These are phyloP conservation scores for Neurospora sp. DNA, from an alignment of 495 filamentous ascomycete genomes.

Conservation along the genomic window DNA sequence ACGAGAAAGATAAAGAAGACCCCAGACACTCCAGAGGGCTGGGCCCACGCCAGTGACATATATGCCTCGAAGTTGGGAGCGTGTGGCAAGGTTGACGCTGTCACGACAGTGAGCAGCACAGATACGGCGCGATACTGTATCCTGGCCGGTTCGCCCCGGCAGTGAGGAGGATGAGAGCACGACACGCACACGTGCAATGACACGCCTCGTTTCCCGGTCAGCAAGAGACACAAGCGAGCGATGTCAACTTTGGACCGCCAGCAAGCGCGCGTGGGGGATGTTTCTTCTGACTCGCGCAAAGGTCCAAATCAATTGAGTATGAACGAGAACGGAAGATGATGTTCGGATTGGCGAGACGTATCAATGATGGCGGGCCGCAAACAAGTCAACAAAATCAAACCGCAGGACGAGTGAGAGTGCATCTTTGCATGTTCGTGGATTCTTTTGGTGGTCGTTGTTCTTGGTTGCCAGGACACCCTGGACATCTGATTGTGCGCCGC, in stretches of 20 bases:
- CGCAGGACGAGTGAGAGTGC: not conserved
- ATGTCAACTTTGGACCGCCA: not conserved
- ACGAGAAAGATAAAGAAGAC: not conserved
- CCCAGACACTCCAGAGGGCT: conserved; percentile 3
- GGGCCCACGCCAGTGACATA: conserved; percentile 21
- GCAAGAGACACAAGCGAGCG: not conserved
- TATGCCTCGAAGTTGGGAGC: conserved; percentile 12
- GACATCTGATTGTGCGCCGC: not conserved
- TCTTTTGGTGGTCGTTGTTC: not conserved
- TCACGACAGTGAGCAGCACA: conserved; percentile 8
- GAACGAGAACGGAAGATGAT: not conserved
- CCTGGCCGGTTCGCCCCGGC: conserved; percentile 1
- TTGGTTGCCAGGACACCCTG: not conserved
- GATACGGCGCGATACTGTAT: not conserved
- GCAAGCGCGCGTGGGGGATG: not conserved
- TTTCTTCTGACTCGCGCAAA: not conserved
- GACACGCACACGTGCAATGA: not conserved
- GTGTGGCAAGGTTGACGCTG: conserved; percentile 22
- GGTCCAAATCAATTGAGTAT: not conserved
- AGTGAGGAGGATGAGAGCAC: not conserved
- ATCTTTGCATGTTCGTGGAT: not conserved
- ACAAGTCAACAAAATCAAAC: not conserved
- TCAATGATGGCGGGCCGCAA: not conserved
- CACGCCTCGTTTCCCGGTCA: not conserved
- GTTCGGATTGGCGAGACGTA: not conserved